Base-by-base conservation (phyloP, 2,329 filamentous ascomycete genomes). In the Fusarium beomiforme region DNA sequence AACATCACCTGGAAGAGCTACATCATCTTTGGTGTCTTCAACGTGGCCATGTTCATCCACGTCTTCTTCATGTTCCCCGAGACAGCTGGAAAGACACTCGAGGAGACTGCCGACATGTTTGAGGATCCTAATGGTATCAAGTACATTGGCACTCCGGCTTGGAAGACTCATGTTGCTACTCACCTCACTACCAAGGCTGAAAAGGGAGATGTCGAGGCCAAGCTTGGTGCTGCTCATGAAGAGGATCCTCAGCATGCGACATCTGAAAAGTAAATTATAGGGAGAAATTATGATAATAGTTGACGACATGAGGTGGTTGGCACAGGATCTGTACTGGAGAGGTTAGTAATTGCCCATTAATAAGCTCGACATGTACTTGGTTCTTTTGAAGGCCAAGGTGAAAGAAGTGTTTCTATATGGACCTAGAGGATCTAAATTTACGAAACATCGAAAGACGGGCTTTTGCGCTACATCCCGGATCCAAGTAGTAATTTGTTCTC, bases 21-120 rank as follows among this genome's bases (percentile, higher is more conserved):
- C 13, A 53, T 74, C 19, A 64, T 74, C 36, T 74, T 74, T 8
- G 72, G 62, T 2, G 59, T 74, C 1, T 75, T 75, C 44, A 76
- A 76, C 26, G 41, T 72, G 9, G 67, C 61, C 19, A 73, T 71
- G 59, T 64, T 73, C 1, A 13, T 73, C 8, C 73, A 76, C 14
- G 70, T 77, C 8, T 85, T 84, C 72, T 79, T 85, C 67, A 79
- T 85, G 69, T 85, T 85, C 60, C 83, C 83, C 0, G 84, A 86
- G 64, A 85, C 85, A 0, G 80, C 82, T 64, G 75, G 76, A 68
- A 84, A 85, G 42, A 85, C 84, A 3, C 82, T 91, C 3, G 90
- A 92, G 77, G 90, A 92, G 73, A 87, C 91, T 77, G 89, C 92
- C 59, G 46, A 75, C 10, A 77, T 81, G 41, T 81, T 81, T 21